Percentiles rank a stretch among this genome's conserved stretches.
These are phyloP conservation scores for Hyaloscypha hepaticicola DNA, from an alignment of 495 filamentous ascomycete species.

Conservation along the genomic window DNA sequence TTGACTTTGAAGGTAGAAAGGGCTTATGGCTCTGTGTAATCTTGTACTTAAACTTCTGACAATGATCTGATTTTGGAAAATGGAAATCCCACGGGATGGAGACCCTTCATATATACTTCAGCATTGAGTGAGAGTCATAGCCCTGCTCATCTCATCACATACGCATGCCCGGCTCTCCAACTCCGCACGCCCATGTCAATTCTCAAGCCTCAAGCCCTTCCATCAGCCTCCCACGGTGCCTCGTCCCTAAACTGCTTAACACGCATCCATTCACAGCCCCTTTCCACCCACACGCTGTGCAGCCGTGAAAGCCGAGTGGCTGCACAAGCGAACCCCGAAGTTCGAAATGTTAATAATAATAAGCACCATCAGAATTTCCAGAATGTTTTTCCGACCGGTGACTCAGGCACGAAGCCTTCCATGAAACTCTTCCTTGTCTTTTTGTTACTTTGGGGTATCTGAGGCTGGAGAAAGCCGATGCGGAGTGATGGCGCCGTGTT, in stretches of 20 bases:
- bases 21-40: background rate
- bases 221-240: conserved; percentile 8
- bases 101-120: conserved; percentile 10
- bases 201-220: background rate
- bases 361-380: background rate
- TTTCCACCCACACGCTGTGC: background rate
- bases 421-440: background rate
- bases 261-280: background rate
- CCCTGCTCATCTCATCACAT: background rate
- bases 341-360: background rate
- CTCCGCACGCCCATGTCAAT: background rate
- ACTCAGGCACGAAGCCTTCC: background rate
- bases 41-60: background rate
- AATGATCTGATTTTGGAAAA: conserved; percentile 1
- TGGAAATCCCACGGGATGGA: background rate
- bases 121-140: background rate
- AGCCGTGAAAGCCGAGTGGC: background rate
- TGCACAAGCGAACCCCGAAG: background rate
- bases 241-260: background rate
- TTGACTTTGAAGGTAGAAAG: background rate
- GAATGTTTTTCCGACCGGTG: background rate
- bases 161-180: background rate
- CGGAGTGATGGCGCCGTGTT: background rate
- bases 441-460: background rate
- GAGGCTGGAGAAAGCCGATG: background rate